Base-by-base conservation (phyloP, 106 monocot species). In the Dendrobium catenatum region DNA sequence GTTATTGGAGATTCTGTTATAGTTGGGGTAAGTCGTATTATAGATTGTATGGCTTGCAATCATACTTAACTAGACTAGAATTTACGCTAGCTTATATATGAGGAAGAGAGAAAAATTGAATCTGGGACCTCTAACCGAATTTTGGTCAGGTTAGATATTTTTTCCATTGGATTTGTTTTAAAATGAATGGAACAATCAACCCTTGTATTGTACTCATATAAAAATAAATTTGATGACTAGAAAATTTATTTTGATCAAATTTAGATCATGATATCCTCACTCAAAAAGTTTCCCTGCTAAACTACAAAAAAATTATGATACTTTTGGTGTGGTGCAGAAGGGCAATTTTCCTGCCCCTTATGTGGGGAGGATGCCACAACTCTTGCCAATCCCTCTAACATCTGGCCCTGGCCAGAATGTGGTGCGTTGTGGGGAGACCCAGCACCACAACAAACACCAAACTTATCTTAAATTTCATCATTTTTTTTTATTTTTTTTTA, bases 1-100 rank as follows among this genome's bases (percentile, higher is more conserved):
- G 76, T 76, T 51, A 76, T 76, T 76, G 76, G 76, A 26, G 76
- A 76, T 51, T 76, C 76, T 76, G 76, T 76, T 3, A 76, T 76
- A 49, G 76, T 76, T 76, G 76, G 76, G 76, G 76, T 76, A 76
- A 76, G 76, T 70, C 13, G 2, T 70, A 70, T 37, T 37, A 70
- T 31, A 33, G 33, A 33, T 61, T n/a, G 5, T 22, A n/a, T 61
- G 1, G 0, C n/a, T n/a, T 10, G 5, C 56, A 61, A n/a, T 61
- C n/a, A n/a, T 61, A 22, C 5, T 61, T 58, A n/a, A 22, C 61
- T 61, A n/a, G 61, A 22, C 19, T 22, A 22, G 20, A 20, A 61
- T 4, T 61, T n/a, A 19, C 6, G 8, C 61, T 61, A 61, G 61
- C 8, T 5, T 0, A n/a, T 61, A 5, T 22, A 61, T 22, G n/a